Percentiles rank a stretch among this genome's conserved stretches.
Evolutionary conservation across 306 rosid genomes (phyloP).

Genomic region (Fragaria nilgerrensis): DNA sequence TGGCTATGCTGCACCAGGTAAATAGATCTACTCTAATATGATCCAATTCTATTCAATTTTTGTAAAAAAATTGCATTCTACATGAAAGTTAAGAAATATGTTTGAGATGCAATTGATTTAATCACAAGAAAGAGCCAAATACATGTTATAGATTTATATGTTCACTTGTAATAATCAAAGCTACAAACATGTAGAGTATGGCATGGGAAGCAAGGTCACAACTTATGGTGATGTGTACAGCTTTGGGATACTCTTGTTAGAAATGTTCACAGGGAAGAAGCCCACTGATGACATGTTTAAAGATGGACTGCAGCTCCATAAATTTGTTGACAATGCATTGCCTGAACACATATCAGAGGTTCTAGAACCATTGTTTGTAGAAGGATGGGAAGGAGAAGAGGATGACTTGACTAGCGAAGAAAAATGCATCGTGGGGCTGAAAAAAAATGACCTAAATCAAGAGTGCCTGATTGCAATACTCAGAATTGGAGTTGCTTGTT

Average conservation of each 20-base stretch:
- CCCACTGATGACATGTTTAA: slow-evolving; percentile 16
- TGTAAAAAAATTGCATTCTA: neutral
- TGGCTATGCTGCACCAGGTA: slow-evolving; percentile 26
- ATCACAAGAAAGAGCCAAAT: neutral
- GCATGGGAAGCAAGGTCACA: slow-evolving; percentile 5
- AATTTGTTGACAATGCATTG: neutral
- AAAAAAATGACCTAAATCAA: neutral
- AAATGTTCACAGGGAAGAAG: neutral
- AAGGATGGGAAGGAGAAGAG: neutral
- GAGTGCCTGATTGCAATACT: slow-evolving; percentile 14
- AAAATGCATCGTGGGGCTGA: neutral
- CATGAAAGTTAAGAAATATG: neutral
- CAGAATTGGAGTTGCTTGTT: slow-evolving; percentile 21
- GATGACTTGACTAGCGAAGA: neutral
- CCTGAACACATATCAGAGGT: slow-evolving; percentile 11
- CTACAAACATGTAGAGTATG: neutral
- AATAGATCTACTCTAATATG: neutral
- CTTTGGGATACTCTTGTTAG: neutral
- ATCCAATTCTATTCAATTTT: neutral
- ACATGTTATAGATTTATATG: neutral
- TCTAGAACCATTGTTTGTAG: slow-evolving; percentile 13
- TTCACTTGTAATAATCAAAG: neutral
- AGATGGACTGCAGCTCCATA: slow-evolving; percentile 19
- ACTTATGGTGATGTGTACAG: neutral
- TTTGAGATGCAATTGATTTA: neutral